Conservation (phyloP, 148 eudicot species). For the Persicaria tinctoria region DNA sequence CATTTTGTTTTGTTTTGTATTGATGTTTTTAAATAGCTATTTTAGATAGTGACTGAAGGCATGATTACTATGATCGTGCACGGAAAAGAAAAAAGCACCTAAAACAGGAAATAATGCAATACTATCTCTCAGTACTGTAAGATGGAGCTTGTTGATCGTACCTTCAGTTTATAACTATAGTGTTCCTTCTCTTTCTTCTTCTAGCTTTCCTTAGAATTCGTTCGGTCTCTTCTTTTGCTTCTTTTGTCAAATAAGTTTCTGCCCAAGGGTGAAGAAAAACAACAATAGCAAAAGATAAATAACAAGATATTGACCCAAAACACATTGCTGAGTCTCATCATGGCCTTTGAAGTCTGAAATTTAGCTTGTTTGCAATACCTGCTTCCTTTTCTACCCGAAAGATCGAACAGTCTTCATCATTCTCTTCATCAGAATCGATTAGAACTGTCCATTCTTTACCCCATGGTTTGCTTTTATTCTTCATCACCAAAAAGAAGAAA, state of each 20-base stretch:
- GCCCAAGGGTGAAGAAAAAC: not conserved
- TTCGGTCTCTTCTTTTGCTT: slow-evolving; percentile 47
- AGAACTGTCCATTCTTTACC: slow-evolving; percentile 28
- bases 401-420: slow-evolving; percentile 56
- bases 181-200: slow-evolving; percentile 66
- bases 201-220: slow-evolving; percentile 75
- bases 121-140: not conserved
- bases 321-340: not conserved
- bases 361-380: slow-evolving; percentile 25
- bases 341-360: not conserved
- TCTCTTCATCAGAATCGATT: slow-evolving; percentile 61
- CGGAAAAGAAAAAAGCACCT: too few species aligned
- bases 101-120: too few species aligned
- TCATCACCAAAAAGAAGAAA: not conserved
- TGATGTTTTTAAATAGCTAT: too few species aligned
- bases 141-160: slow-evolving; percentile 17
- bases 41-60: too few species aligned
- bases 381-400: slow-evolving; percentile 42
- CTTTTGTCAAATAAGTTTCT: slow-evolving; percentile 36
- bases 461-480: not conserved
- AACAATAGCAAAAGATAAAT: slow-evolving; percentile 12
- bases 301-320: slow-evolving; percentile 10
- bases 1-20: not conserved
- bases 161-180: slow-evolving; percentile 52
- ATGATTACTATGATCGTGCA: too few species aligned